These are phyloP conservation scores for Stagonosporopsis vannaccii DNA, from an alignment of 2,329 filamentous ascomycete genomes.

Conservation along the genomic window DNA sequence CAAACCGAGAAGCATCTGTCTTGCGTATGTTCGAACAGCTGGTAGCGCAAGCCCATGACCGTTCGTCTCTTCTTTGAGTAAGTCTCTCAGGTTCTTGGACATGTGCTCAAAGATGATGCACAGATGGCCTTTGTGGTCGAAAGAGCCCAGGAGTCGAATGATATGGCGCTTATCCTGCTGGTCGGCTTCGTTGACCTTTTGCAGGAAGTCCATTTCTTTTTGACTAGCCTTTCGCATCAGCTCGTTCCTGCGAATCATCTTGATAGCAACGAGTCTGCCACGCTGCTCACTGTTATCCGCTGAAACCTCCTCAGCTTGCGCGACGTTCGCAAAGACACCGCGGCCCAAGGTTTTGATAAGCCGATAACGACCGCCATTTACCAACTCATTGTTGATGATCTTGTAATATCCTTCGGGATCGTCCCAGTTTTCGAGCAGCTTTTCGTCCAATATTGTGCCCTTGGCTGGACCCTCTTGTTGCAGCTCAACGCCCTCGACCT, in stretches of 20 bases:
- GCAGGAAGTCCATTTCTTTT: conserved; percentile 92
- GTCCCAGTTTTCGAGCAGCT: conserved; percentile 90
- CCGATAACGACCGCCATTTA: conserved; percentile 86
- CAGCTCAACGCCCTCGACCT: conserved; percentile 60
- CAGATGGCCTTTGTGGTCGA: conserved; percentile 93
- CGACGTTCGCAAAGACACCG: conserved; percentile 97
- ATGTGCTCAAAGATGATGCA: conserved; percentile 98
- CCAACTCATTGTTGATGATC: conserved; percentile 86
- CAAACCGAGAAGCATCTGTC: conserved; percentile 91
- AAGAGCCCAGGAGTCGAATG: conserved; percentile 83
- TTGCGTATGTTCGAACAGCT: conserved; percentile 86
- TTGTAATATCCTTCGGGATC: conserved; percentile 97
- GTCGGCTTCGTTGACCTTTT: conserved; percentile 85
- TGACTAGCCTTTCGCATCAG: conserved; percentile 90
- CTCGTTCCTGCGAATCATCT: conserved; percentile 97
- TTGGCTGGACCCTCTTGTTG: conserved; percentile 29
- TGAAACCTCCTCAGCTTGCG: conserved; percentile 67
- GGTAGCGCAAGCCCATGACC: conserved; percentile 90
- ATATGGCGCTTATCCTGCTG: conserved; percentile 90
- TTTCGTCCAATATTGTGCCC: conserved; percentile 63
- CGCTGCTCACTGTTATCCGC: conserved; percentile 48
- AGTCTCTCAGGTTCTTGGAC: conserved; percentile 82
- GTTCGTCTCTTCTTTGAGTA: conserved; percentile 82
- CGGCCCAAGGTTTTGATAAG: conserved; percentile 87
- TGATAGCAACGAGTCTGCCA: conserved; percentile 82